These are phyloP conservation scores for Clarireedia hainanense DNA, from an alignment of 2,329 filamentous ascomycete genomes.

Conservation along the genomic window DNA sequence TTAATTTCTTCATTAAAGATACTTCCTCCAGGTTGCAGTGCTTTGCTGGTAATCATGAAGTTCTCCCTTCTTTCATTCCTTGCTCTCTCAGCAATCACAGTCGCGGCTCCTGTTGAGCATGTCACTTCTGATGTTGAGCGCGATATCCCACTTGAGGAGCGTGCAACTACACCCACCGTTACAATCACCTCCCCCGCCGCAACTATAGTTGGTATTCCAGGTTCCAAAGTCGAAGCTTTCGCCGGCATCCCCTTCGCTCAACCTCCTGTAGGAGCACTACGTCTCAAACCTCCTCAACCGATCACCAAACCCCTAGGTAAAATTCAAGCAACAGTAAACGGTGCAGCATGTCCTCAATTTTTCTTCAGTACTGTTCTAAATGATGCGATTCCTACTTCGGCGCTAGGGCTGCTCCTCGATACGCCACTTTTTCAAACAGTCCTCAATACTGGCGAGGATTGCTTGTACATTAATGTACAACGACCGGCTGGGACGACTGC, in stretches of 20 bases:
- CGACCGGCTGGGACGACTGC: constrained; percentile 49
- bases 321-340: constrained; percentile 48
- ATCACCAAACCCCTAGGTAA: constrained; percentile 50
- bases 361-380: constrained; percentile 43
- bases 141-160: background rate
- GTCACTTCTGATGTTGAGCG: background rate
- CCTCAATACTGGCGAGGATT: constrained; percentile 53
- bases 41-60: constrained; percentile 2
- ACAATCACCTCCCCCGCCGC: constrained; percentile 11
- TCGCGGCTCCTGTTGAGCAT: background rate
- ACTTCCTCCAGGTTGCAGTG: too few species aligned
- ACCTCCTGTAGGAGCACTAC: constrained; percentile 56
- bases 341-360: constrained; percentile 66
- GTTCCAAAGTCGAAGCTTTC: constrained; percentile 53
- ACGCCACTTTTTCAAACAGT: constrained; percentile 49
- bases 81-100: background rate
- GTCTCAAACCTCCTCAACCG: constrained; percentile 60
- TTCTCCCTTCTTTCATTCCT: background rate
- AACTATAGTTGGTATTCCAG: constrained; percentile 13
- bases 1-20: too few species aligned
- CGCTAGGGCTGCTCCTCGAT: constrained; percentile 44
- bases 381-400: constrained; percentile 31
- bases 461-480: constrained; percentile 52
- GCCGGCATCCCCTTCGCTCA: constrained; percentile 66
- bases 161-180: constrained; percentile 5